These are phyloP conservation scores for Psilocybe subaeruginosa DNA, from an alignment of 768 basidiomycete genomes.

Conservation along the genomic window DNA sequence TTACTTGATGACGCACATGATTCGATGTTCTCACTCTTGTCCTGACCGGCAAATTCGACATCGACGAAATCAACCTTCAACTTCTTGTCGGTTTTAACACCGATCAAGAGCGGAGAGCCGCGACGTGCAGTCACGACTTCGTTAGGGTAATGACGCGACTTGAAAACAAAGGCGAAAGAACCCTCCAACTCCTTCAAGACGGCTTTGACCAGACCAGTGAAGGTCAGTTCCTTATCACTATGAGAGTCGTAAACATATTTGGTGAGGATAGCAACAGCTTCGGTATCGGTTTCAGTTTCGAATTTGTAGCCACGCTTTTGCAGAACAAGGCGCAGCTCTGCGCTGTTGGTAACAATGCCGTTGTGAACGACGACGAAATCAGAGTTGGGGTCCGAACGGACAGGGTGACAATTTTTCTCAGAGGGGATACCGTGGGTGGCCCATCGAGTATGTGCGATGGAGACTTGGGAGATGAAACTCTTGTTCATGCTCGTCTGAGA, in stretches of 20 bases:
- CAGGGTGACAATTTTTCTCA: constrained; percentile 91
- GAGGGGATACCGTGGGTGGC: constrained; percentile 96
- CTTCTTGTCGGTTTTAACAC: constrained; percentile 99
- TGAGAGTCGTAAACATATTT: constrained; percentile 98
- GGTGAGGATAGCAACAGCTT: constrained; percentile 93
- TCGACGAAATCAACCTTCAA: constrained; percentile 99
- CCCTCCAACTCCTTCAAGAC: constrained; percentile 98
- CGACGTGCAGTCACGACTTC: constrained; percentile 96
- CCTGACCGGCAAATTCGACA: constrained; percentile 88
- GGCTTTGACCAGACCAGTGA: constrained; percentile 92
- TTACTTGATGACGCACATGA: constrained; percentile 35
- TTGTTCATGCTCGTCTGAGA: constrained; percentile 75
- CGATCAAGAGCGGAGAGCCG: constrained; percentile 94
- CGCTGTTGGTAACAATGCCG: constrained; percentile 96
- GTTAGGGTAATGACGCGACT: constrained; percentile 93
- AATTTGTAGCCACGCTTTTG: constrained; percentile 96
- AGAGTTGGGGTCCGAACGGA: constrained; percentile 75
- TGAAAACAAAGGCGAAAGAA: constrained; percentile 99
- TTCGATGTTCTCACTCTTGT: constrained; percentile 47
- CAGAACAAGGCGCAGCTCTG: constrained; percentile 87
- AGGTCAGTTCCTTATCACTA: constrained; percentile 80
- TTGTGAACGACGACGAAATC: constrained; percentile 98
- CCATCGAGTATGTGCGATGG: constrained; percentile 99
- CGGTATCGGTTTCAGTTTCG: constrained; percentile 95
- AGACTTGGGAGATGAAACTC: constrained; percentile 83